Conservation (phyloP, 495 filamentous ascomycete species). For the Annulohypoxylon bovei region DNA sequence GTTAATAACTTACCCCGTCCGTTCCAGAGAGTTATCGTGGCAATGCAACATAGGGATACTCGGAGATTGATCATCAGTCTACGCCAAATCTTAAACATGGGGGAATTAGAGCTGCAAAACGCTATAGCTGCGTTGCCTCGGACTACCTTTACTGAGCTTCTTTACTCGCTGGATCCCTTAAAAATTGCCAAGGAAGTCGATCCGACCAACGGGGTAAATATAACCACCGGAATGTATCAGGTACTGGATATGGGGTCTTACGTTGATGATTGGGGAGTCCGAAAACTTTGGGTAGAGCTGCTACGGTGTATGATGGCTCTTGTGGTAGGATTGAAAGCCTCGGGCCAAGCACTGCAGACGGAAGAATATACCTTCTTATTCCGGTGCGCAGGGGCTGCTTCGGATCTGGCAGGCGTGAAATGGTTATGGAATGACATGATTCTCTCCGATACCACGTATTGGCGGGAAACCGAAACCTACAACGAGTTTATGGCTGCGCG, state of each 20-base stretch:
- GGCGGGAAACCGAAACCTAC: conserved; percentile 34
- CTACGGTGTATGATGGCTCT: conserved; percentile 37
- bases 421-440: conserved; percentile 42
- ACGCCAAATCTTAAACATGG: conserved; percentile 21
- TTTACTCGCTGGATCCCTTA: conserved; percentile 50
- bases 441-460: conserved; percentile 1
- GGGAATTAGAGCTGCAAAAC: conserved; percentile 14
- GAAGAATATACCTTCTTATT: conserved; percentile 49
- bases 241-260: conserved; percentile 33
- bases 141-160: conserved; percentile 51
- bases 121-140: conserved; percentile 37
- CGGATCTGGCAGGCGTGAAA: conserved; percentile 33
- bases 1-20: background rate
- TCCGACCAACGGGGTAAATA: conserved; percentile 25
- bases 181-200: conserved; percentile 41
- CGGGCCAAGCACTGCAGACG: conserved; percentile 32
- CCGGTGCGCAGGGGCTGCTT: conserved; percentile 49
- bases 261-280: conserved; percentile 48
- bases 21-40: conserved; percentile 30
- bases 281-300: conserved; percentile 41
- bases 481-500: conserved; percentile 49
- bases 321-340: conserved; percentile 29
- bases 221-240: conserved; percentile 43
- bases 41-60: conserved; percentile 35
- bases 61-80: conserved; percentile 32